phyloP scores from a whole-genome alignment of 352 stramenopile genomes.

The Pythium brassicae region DNA sequence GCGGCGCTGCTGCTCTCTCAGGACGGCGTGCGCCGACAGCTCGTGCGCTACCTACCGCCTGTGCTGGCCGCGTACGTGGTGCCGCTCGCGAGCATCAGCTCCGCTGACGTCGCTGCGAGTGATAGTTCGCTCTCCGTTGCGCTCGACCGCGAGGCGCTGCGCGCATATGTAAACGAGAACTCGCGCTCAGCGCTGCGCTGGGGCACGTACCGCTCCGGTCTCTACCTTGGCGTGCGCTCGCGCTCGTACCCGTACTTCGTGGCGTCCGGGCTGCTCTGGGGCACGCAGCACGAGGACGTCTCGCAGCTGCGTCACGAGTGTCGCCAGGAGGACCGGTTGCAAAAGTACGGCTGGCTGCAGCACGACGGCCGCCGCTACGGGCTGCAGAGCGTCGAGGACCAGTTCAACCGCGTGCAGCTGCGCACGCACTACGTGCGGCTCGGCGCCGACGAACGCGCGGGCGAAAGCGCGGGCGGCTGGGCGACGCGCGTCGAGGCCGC shows the following conservation, averaged over 20 bases:
- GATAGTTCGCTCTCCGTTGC: not conserved
- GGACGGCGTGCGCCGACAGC: not conserved
- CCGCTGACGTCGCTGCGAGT: not conserved
- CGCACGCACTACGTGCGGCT: slow-evolving; percentile 58
- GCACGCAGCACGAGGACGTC: slow-evolving; percentile 58
- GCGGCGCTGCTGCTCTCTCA: not conserved
- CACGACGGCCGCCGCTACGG: slow-evolving; percentile 68
- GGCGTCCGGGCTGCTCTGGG: slow-evolving; percentile 72
- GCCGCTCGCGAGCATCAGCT: too few species aligned
- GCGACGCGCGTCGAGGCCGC: slow-evolving; percentile 33
- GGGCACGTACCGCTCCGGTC: slow-evolving; percentile 69
- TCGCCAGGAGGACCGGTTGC: slow-evolving; percentile 67
- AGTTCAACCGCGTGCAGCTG: slow-evolving; percentile 67
- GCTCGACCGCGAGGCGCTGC: slow-evolving; percentile 32
- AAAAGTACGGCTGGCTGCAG: slow-evolving; percentile 78
- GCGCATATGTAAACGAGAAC: slow-evolving; percentile 28
- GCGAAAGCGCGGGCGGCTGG: slow-evolving; percentile 34
- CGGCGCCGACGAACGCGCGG: not conserved
- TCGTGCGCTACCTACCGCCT: too few species aligned
- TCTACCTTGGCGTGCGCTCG: slow-evolving; percentile 80
- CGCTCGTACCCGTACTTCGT: slow-evolving; percentile 59
- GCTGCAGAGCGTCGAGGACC: slow-evolving; percentile 59
- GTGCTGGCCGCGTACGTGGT: too few species aligned
- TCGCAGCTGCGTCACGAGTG: slow-evolving; percentile 73
- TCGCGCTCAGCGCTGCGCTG: slow-evolving; percentile 41